Conservation (phyloP, 768 basidiomycete species). For the Boletus speciosus region DNA sequence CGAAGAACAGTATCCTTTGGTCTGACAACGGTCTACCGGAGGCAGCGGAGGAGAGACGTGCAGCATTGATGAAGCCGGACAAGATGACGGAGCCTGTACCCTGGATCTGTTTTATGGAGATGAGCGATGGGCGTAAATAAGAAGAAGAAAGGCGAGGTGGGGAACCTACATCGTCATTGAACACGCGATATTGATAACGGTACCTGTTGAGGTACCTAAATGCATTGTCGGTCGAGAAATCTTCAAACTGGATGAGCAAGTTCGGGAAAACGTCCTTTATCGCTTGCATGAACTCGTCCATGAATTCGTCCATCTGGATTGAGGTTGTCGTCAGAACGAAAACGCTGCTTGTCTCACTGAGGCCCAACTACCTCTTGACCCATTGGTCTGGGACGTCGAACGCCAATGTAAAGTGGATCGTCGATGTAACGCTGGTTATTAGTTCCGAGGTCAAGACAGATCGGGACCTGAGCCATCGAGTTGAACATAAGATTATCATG, state of each 20-base stretch:
- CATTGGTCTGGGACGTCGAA: conserved; percentile 51
- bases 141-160: neutral
- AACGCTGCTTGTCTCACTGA: neutral
- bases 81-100: conserved; percentile 76
- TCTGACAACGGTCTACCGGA: conserved; percentile 42
- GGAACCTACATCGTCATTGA: conserved; percentile 68
- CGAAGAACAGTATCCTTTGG: conserved; percentile 55
- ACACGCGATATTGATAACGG: conserved; percentile 53
- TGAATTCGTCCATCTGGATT: conserved; percentile 62
- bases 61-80: conserved; percentile 73
- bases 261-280: conserved; percentile 63
- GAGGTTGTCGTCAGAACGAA: neutral
- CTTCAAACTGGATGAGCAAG: conserved; percentile 69
- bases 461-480: conserved; percentile 43
- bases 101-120: conserved; percentile 44
- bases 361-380: conserved; percentile 38
- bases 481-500: neutral
- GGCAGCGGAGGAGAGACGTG: conserved; percentile 51
- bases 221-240: conserved; percentile 77
- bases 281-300: conserved; percentile 73
- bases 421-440: conserved; percentile 63
- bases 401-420: conserved; percentile 75
- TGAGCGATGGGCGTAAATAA: neutral
- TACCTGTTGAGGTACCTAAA: conserved; percentile 69
- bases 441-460: conserved; percentile 73